Base-by-base conservation (phyloP, 805 yeast species). In the Trichomonascus vanleenenianus region DNA sequence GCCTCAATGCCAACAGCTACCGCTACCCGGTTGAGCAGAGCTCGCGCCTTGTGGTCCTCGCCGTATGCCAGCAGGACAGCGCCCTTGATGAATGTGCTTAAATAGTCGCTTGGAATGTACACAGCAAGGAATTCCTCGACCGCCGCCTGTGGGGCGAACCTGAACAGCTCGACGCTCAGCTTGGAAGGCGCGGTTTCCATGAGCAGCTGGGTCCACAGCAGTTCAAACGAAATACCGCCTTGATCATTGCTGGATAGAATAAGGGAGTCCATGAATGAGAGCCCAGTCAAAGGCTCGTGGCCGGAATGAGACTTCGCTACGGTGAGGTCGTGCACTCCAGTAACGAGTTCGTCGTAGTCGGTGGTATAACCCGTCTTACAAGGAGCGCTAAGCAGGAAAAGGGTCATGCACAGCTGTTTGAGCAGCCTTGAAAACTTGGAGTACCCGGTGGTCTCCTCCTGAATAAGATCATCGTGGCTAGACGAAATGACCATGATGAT, bases 401-500 rank as follows among this genome's bases (percentile, higher is more conserved):
- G 37, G 16, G 30, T n/a, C 9, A 25, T n/a, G 30, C 43, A 16
- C 22, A 40, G 38, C 14, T 20, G 31, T 18, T 33, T 40, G n/a
- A 40, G 30, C 16, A 40, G 43, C 27, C 12, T 9, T 5, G 20
- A 30, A 16, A 31, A 40, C 5, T 36, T 35, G 27, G 45, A 32
- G 34, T 34, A 43, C 16, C 16, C 40, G 10, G 37, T 37, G 8
- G 45, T 36, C 20, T 43, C 37, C 38, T 43, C 45, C 15, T 16
- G 16, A n/a, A 43, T 14, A 5, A 43, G 36, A n/a, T 40, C 44
- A 12, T 47, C 50, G 19, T 37, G 25, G 27, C 39, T 7, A 14
- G 39, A 34, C 20, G 50, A 47, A 18, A 43, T 19, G 34, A 47
- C 19, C 6, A 32, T 27, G 15, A 43, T 19, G 6, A 34, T 19